Base-by-base conservation (phyloP, 1,284 basidiomycete genomes). In the Agaricales sp. region DNA sequence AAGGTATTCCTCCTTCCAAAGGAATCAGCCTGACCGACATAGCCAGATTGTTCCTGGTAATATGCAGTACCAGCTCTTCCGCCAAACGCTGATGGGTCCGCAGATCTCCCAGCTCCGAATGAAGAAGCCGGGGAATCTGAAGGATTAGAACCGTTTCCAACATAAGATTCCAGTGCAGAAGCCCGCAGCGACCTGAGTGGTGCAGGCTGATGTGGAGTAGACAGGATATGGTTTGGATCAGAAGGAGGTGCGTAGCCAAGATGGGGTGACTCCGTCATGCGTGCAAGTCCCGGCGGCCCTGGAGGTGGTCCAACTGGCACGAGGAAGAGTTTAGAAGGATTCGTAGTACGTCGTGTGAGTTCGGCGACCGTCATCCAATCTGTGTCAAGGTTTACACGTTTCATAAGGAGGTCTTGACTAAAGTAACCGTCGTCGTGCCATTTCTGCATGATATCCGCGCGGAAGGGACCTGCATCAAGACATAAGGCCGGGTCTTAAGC, bases 391-490 rank as follows among this genome's bases (percentile, higher is more conserved):
- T 75, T 70, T 11, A 75, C 81, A 46, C 92, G 82, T 59, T 86
- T 90, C 76, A 95, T 83, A 26, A 89, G 79, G 23, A 98, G 74
- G 54, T 91, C 83, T 43, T 82, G 71, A n/a, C 79, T 73, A 63
- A 99, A 97, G 69, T 96, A 99, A 13, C 86, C 86, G 60, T 87
- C 88, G 50, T 90, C 82, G 63, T 84, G 88, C 95, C 95, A 98
- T 58, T 91, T 90, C 68, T 98, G 93, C 95, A 99, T 98, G 52
- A 88, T 64, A 54, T 85, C 79, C 21, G 88, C 92, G 39, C 77
- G 76, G 74, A 98, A 99, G 1, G 95, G 95, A 47, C 92, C 92
- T 92, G 54, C 2, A 53, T n/a, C 50, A 54, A 35, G 21, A 46
- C 8, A 41, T 41, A 43, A 51, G 30, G 38, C 26, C 26, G 26